Evolutionary conservation across 441 rosid genomes (phyloP).

Genomic region (Bruguiera hainesii): DNA sequence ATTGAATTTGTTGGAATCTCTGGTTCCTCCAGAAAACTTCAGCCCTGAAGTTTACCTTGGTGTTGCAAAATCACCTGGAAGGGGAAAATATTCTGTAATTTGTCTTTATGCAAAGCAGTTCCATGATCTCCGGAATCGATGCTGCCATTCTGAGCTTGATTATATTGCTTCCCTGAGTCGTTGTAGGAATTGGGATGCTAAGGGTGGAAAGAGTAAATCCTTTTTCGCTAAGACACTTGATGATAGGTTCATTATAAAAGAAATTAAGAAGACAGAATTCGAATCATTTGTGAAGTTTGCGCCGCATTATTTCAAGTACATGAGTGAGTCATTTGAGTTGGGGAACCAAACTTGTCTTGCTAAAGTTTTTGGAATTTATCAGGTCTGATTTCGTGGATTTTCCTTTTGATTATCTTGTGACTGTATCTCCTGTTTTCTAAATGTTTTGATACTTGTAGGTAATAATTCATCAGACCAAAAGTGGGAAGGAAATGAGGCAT

Average conservation of each 20-base stretch:
- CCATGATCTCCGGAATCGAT: conserved; percentile 60
- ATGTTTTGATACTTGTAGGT: conserved; percentile 47
- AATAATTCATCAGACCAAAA: conserved; percentile 60
- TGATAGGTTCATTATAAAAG: conserved; percentile 87
- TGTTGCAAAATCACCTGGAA: conserved; percentile 52
- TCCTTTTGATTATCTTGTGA: not conserved
- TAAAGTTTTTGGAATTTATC: conserved; percentile 93
- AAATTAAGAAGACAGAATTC: conserved; percentile 88
- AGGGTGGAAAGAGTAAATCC: conserved; percentile 95
- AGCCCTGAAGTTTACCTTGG: conserved; percentile 72
- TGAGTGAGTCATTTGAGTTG: conserved; percentile 60
- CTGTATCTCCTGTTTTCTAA: not conserved
- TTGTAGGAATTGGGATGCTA: conserved; percentile 93
- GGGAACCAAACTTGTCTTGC: conserved; percentile 98
- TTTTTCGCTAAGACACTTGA: conserved; percentile 88
- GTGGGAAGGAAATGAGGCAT: conserved; percentile 73
- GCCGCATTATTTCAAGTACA: conserved; percentile 74
- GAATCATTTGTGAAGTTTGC: conserved; percentile 91
- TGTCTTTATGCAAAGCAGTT: conserved; percentile 77
- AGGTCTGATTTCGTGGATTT: conserved; percentile 43
- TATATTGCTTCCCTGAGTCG: conserved; percentile 86
- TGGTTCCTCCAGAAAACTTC: conserved; percentile 45
- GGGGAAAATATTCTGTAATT: conserved; percentile 74
- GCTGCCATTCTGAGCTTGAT: conserved; percentile 79
- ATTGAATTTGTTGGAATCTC: conserved; percentile 56